Evolutionary conservation across 495 filamentous ascomycete genomes (phyloP).

Genomic region (Penicillium crystallinum): DNA sequence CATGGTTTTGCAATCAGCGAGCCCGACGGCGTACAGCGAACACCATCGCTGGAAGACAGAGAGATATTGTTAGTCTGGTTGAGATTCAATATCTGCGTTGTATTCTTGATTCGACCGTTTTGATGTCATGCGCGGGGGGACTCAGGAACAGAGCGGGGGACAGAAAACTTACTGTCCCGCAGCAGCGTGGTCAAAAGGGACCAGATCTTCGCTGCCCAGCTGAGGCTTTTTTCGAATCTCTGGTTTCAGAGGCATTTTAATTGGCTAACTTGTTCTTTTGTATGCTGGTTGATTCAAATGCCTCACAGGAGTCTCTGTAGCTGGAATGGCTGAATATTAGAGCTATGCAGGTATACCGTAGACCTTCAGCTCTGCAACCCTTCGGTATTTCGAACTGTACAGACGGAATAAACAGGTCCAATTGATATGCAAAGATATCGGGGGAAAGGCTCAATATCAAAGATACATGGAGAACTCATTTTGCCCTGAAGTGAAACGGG

Average conservation of each 20-base stretch:
- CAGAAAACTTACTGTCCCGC: slow-evolving; percentile 84
- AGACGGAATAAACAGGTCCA: too few relatives aligned
- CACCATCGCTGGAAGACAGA: slow-evolving; percentile 65
- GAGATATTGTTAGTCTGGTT: slow-evolving; percentile 8
- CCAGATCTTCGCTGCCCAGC: slow-evolving; percentile 50
- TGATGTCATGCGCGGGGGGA: background rate
- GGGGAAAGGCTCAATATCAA: too few relatives aligned
- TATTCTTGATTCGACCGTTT: background rate
- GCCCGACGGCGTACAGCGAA: slow-evolving; percentile 79
- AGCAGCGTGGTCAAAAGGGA: slow-evolving; percentile 73
- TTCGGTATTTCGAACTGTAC: too few relatives aligned
- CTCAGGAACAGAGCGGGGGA: background rate
- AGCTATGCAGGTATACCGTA: too few relatives aligned
- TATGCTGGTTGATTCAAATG: slow-evolving; percentile 20
- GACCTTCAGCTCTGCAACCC: too few relatives aligned
- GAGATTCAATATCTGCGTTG: background rate
- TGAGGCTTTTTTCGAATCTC: slow-evolving; percentile 34
- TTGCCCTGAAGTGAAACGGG: background rate
- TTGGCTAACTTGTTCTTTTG: slow-evolving; percentile 4
- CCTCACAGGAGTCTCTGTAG: background rate
- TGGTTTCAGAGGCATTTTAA: slow-evolving; percentile 34
- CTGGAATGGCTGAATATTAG: too few relatives aligned
- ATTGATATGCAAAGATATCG: too few relatives aligned
- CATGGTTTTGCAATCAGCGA: slow-evolving; percentile 93
- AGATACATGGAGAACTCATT: too few relatives aligned